Conservation (phyloP, 2,329 filamentous ascomycete species). For the Chaetomium olivaceum region DNA sequence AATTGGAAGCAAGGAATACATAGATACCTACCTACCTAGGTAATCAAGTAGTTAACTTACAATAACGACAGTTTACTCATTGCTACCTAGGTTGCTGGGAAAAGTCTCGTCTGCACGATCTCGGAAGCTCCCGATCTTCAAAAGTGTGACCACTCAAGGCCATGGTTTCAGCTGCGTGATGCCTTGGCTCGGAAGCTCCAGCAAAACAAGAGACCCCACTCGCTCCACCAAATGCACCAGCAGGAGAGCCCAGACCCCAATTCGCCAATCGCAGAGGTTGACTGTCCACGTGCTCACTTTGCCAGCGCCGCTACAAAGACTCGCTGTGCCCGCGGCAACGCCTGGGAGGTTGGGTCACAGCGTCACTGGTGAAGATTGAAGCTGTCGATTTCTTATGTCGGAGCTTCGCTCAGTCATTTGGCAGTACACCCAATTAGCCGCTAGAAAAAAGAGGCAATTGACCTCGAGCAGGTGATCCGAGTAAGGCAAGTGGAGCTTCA, state of each 20-base stretch:
- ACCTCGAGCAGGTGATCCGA: neutral
- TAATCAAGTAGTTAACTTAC: no score
- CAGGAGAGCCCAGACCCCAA: neutral
- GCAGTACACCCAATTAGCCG: neutral
- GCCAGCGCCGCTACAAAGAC: constrained; percentile 6
- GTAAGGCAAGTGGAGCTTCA: constrained; percentile 6
- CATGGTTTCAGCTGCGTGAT: neutral
- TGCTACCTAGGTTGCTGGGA: neutral
- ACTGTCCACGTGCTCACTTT: constrained; percentile 4
- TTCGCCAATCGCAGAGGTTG: constrained; percentile 16
- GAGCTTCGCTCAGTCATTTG: neutral
- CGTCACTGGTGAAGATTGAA: neutral
- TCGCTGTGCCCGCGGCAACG: neutral
- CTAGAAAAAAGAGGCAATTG: neutral
- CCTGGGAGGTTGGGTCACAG: neutral
- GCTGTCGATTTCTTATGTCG: neutral
- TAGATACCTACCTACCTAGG: no score
- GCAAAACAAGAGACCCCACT: neutral
- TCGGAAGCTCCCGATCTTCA: neutral
- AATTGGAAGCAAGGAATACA: no score
- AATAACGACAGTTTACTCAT: no score
- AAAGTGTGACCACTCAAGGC: neutral
- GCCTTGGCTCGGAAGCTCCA: neutral
- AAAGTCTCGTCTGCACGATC: neutral
- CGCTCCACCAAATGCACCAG: neutral